Base-by-base conservation (phyloP, 2,329 filamentous ascomycete genomes). In the Calonectria honghensis region DNA sequence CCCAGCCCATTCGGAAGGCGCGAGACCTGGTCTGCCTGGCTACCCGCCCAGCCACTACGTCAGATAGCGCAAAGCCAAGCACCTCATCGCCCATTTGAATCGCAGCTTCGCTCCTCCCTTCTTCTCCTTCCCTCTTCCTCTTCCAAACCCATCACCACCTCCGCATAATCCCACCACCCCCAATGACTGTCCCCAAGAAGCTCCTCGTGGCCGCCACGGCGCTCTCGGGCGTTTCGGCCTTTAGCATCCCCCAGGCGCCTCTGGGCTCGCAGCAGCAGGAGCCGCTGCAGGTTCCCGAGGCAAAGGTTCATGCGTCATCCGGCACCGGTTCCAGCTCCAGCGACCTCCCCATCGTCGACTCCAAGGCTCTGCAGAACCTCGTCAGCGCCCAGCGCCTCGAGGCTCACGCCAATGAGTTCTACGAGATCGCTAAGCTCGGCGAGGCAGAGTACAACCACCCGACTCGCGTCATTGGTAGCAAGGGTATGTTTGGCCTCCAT, bases 381-480 rank as follows among this genome's bases (percentile, higher is more conserved):
- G 93, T 95, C 83, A 87, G 85, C 24, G 83, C 85, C 51, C 85
- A 90, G 24, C 90, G 89, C 31, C 89, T 95, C 9, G 83, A 93
- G 52, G 83, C 86, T 6, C 90, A 92, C 27, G 91, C 93, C 6
- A 86, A 92, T 79, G 83, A 90, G 51, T 89, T 95, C 11, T 94
- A 90, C 79, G 85, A 89, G 67, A 90, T 94, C 70, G 93, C 93
- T 0, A 87, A 92, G 82, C 85, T 89, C 68, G 88, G 89, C 14
- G 85, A 90, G 74, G 86, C 88, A 2, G 91, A 94, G 76, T 94
- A 92, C 80, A 90, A 90, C 75, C 93, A 93, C 79, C 93, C 93
- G 1, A 95, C 93, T 1, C 89, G 93, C 68, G 93, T 94, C 29
- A 94, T 95, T 77, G 93, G 93, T 37, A 93, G 92, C 76, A 81